Conservation (phyloP, 441 rosid genomes). For the Flueggea neowawraea region DNA sequence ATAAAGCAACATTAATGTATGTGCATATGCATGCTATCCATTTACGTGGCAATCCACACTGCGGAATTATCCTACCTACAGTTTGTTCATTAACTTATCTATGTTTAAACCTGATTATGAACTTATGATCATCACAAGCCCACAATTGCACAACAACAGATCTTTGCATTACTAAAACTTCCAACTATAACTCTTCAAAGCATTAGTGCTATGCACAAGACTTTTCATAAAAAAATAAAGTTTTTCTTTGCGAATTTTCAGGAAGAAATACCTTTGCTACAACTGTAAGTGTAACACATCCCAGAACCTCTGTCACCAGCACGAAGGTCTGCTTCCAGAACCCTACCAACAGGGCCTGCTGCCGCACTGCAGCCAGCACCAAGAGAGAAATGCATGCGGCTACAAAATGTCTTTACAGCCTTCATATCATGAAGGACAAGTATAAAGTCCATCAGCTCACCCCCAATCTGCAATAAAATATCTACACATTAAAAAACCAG, state of each 20-base stretch:
- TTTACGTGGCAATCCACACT: too few relatives aligned
- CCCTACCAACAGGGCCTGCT: slow-evolving; percentile 97
- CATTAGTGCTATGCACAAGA: not conserved
- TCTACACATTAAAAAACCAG: not conserved
- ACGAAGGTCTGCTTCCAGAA: slow-evolving; percentile 89
- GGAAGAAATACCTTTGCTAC: slow-evolving; percentile 72
- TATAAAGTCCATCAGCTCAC: slow-evolving; percentile 93
- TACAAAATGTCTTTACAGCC: slow-evolving; percentile 95
- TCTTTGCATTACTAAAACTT: not conserved
- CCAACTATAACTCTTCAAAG: not conserved
- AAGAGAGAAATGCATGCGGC: slow-evolving; percentile 92
- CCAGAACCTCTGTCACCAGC: slow-evolving; percentile 98
- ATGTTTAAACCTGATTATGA: too few relatives aligned
- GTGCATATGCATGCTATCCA: too few relatives aligned
- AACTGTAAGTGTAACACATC: slow-evolving; percentile 94
- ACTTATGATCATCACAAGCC: too few relatives aligned
- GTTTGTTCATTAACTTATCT: too few relatives aligned
- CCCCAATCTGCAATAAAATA: slow-evolving; percentile 56
- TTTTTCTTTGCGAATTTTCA: not conserved
- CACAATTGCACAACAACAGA: too few relatives aligned
- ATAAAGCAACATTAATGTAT: too few relatives aligned
- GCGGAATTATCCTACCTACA: too few relatives aligned
- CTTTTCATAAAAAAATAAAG: not conserved
- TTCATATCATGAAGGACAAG: slow-evolving; percentile 84
- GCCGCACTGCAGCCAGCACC: slow-evolving; percentile 99